Evolutionary conservation across 495 filamentous ascomycete species (phyloP).

Genomic region (Amorphotheca resinae): DNA sequence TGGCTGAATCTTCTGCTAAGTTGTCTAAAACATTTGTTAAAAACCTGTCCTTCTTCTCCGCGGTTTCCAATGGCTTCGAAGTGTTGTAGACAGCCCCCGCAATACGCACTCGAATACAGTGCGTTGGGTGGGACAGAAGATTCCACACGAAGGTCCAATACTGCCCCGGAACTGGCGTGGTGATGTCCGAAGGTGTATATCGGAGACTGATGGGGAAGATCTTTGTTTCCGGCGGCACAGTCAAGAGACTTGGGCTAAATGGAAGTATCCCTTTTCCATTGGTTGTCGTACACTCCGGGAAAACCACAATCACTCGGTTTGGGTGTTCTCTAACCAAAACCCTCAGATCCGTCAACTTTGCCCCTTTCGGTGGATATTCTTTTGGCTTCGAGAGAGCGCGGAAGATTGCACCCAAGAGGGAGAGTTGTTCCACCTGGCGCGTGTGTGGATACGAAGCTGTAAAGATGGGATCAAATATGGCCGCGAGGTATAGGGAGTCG

Average conservation of each 20-base stretch:
- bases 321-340: conserved; percentile 56
- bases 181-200: conserved; percentile 79
- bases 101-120: conserved; percentile 81
- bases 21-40: conserved; percentile 39
- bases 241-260: conserved; percentile 59
- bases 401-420: conserved; percentile 59
- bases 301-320: conserved; percentile 63
- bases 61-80: conserved; percentile 17
- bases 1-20: conserved; percentile 26
- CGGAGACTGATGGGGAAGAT: conserved; percentile 85
- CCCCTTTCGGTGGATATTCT: conserved; percentile 31
- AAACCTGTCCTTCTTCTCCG: conserved; percentile 28
- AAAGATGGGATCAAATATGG: conserved; percentile 93
- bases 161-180: conserved; percentile 70
- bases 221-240: conserved; percentile 45
- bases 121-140: conserved; percentile 70
- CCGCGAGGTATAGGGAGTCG: conserved; percentile 89
- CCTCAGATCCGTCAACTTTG: conserved; percentile 44
- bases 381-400: conserved; percentile 55
- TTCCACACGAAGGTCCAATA: conserved; percentile 70
- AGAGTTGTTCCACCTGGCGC: conserved; percentile 59
- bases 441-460: conserved; percentile 65
- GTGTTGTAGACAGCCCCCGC: conserved; percentile 53
- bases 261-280: conserved; percentile 88
- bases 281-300: conserved; percentile 87